Conservation (phyloP, 768 basidiomycete genomes). For the Phlebiopsis flavidoalba region DNA sequence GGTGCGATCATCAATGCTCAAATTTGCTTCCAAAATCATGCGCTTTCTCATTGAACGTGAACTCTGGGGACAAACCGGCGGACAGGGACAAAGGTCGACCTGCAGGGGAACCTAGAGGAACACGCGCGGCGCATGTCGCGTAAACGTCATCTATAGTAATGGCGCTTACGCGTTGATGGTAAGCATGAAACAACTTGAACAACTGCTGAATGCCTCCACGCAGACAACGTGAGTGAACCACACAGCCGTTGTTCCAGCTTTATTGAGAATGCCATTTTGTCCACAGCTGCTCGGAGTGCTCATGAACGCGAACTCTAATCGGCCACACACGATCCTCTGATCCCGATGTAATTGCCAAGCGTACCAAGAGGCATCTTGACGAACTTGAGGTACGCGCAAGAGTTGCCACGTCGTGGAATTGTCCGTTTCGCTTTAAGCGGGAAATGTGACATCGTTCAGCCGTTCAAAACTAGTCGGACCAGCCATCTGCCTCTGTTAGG, state of each 20-base stretch:
- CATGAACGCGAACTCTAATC: constrained; percentile 33
- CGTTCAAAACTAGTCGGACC: constrained; percentile 79
- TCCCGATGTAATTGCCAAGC: constrained; percentile 66
- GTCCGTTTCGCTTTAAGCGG: not conserved
- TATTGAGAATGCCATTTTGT: not conserved
- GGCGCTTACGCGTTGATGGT: not conserved
- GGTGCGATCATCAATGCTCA: too few species aligned
- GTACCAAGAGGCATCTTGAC: constrained; percentile 72
- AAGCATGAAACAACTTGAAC: not conserved
- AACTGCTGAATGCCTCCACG: constrained; percentile 15
- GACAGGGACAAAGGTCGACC: too few species aligned
- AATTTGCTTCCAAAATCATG: too few species aligned
- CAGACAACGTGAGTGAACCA: constrained; percentile 7
- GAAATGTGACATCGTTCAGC: constrained; percentile 30
- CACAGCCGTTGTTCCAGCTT: not conserved
- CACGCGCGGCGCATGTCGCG: too few species aligned
- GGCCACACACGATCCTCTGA: too few species aligned
- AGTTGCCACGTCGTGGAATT: not conserved
- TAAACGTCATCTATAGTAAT: too few species aligned
- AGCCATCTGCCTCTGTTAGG: constrained; percentile 35
- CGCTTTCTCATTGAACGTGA: too few species aligned
- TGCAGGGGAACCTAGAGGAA: too few species aligned
- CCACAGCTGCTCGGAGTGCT: constrained; percentile 43
- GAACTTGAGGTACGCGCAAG: constrained; percentile 66
- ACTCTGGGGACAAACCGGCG: too few species aligned